Evolutionary conservation across 1,284 basidiomycete species (phyloP).

Genomic region (Cutaneotrichosporon mucoides): DNA sequence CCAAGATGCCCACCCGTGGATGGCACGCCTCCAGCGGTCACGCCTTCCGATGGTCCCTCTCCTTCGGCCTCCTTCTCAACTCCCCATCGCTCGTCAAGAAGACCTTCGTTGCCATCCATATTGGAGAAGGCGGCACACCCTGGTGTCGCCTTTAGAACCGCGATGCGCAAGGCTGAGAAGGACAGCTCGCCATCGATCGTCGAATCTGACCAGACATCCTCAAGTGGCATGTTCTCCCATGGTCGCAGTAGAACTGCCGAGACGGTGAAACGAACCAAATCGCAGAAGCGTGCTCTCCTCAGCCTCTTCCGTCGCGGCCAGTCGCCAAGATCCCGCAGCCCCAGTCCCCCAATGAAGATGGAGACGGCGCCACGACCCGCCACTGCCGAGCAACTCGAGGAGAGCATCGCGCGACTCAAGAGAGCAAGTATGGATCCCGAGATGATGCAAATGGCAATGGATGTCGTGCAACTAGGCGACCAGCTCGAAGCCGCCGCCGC

Average conservation of each 20-base stretch:
- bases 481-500: slow-evolving; percentile 13
- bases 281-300: slow-evolving; percentile 33
- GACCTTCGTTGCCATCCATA: slow-evolving; percentile 48
- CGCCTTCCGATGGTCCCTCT: neutral
- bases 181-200: slow-evolving; percentile 17
- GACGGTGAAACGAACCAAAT: slow-evolving; percentile 3
- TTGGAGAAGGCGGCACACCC: slow-evolving; percentile 46
- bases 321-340: slow-evolving; percentile 43
- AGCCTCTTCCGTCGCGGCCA: slow-evolving; percentile 40
- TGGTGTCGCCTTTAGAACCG: slow-evolving; percentile 34
- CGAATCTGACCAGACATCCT: slow-evolving; percentile 5
- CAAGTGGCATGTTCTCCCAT: slow-evolving; percentile 17
- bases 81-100: slow-evolving; percentile 26
- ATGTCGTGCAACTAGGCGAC: slow-evolving; percentile 10
- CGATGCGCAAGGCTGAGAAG: slow-evolving; percentile 20
- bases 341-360: slow-evolving; percentile 33
- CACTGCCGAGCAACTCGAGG: slow-evolving; percentile 35
- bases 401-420: slow-evolving; percentile 40
- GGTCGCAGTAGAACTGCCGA: slow-evolving; percentile 5
- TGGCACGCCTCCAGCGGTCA: too few relatives aligned
- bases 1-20: neutral
- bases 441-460: slow-evolving; percentile 19
- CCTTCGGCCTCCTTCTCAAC: neutral
- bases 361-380: slow-evolving; percentile 22
- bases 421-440: slow-evolving; percentile 40